These are phyloP conservation scores for Dicorynia guianensis DNA, from an alignment of 306 rosid species.

Conservation along the genomic window DNA sequence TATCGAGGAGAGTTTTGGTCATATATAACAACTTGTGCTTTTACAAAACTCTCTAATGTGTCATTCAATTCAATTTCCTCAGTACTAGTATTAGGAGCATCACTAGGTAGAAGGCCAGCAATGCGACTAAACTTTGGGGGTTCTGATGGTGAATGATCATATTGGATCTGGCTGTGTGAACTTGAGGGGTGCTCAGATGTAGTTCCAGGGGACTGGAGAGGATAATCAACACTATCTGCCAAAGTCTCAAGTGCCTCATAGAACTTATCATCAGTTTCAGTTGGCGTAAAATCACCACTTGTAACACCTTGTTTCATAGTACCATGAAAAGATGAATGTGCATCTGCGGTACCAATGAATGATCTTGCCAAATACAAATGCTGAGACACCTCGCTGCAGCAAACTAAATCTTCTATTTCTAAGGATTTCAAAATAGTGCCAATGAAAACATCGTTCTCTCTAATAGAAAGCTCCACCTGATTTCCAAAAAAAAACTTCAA, in stretches of 20 bases:
- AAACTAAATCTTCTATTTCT: constrained; percentile 93
- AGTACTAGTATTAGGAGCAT: constrained; percentile 47
- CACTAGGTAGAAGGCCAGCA: constrained; percentile 79
- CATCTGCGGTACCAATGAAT: constrained; percentile 63
- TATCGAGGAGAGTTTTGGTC: constrained; percentile 83
- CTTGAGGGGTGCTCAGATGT: constrained; percentile 41
- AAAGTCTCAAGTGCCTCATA: constrained; percentile 91
- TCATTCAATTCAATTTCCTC: constrained; percentile 57
- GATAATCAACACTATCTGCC: constrained; percentile 60
- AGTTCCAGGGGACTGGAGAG: constrained; percentile 58
- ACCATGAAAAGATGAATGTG: constrained; percentile 50
- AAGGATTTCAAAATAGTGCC: constrained; percentile 93
- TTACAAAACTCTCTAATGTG: constrained; percentile 81
- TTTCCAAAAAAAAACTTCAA: constrained; percentile 40
- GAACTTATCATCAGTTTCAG: constrained; percentile 81
- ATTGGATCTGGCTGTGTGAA: constrained; percentile 39
- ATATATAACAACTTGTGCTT: constrained; percentile 80
- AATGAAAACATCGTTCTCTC: constrained; percentile 74
- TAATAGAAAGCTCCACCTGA: constrained; percentile 91
- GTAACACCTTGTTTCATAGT: constrained; percentile 48
- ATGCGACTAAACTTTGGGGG: constrained; percentile 72
- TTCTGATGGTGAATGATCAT: constrained; percentile 45
- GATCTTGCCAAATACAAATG: constrained; percentile 93
- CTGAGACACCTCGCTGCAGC: constrained; percentile 51
- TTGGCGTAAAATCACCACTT: constrained; percentile 43